Percentiles rank a stretch among this genome's conserved stretches.
Evolutionary conservation across 202 grass and related monocot species (phyloP).

Genomic region (Bolboschoenoplectus hybrid): DNA sequence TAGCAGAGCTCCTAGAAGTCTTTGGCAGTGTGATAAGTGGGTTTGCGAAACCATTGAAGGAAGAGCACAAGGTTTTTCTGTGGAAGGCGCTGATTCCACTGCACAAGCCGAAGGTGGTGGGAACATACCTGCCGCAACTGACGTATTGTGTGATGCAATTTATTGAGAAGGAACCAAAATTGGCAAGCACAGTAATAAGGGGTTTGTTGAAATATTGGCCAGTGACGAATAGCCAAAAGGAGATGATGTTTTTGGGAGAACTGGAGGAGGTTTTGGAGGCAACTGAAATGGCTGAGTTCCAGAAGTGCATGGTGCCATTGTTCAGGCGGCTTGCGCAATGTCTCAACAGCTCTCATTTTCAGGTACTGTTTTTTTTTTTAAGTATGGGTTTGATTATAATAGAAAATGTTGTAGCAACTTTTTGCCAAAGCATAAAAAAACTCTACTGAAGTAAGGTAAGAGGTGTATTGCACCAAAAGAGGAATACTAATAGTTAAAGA

Average conservation of each 20-base stretch:
- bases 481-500: not conserved
- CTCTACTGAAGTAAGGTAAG: not conserved
- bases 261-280: slow-evolving; percentile 88
- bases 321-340: slow-evolving; percentile 71
- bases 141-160: slow-evolving; percentile 91
- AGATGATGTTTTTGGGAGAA: slow-evolving; percentile 98
- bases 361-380: slow-evolving; percentile 50
- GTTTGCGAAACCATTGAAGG: slow-evolving; percentile 89
- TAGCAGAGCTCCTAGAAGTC: slow-evolving; percentile 82
- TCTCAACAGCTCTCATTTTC: slow-evolving; percentile 94
- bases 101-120: slow-evolving; percentile 77
- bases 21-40: slow-evolving; percentile 89
- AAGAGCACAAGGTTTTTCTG: slow-evolving; percentile 90
- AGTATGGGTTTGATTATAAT: slow-evolving; percentile 35
- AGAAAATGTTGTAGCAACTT: not conserved
- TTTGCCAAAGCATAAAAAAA: not conserved
- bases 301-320: slow-evolving; percentile 85
- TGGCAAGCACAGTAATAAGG: slow-evolving; percentile 72
- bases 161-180: slow-evolving; percentile 90
- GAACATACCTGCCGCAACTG: slow-evolving; percentile 76
- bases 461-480: not conserved
- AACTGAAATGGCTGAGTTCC: slow-evolving; percentile 81
- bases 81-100: slow-evolving; percentile 79
- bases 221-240: slow-evolving; percentile 89
- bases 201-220: slow-evolving; percentile 92